phyloP scores from a whole-genome alignment of 2,329 filamentous ascomycete genomes.

The Trichoderma atrobrunneum region DNA sequence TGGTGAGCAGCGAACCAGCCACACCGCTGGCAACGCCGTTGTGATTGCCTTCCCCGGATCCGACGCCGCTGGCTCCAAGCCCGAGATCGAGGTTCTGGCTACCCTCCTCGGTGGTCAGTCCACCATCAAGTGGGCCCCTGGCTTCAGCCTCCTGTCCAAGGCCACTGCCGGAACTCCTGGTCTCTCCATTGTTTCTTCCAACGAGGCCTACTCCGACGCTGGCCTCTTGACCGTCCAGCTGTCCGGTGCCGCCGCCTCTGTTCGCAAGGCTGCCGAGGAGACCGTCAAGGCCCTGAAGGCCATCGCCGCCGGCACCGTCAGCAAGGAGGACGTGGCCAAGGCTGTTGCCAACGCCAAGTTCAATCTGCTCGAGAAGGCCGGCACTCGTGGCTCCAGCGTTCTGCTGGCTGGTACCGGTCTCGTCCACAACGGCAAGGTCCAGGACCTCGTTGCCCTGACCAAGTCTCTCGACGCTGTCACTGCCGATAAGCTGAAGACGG shows the following conservation, averaged over 20 bases:
- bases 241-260: conserved; percentile 67
- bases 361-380: conserved; percentile 76
- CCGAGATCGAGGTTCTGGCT: conserved; percentile 82
- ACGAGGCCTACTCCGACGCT: conserved; percentile 87
- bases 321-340: conserved; percentile 85
- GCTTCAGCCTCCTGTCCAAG: conserved; percentile 88
- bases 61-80: conserved; percentile 77
- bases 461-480: conserved; percentile 79
- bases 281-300: conserved; percentile 80
- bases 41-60: conserved; percentile 93
- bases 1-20: conserved; percentile 86
- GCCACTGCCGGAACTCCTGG: conserved; percentile 64
- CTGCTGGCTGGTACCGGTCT: conserved; percentile 82
- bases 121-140: conserved; percentile 91
- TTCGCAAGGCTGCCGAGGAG: conserved; percentile 71
- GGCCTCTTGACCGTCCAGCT: conserved; percentile 85
- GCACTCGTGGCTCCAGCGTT: conserved; percentile 73
- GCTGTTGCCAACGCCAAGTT: conserved; percentile 93
- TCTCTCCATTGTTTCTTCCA: conserved; percentile 69
- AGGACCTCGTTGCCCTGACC: conserved; percentile 77
- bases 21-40: conserved; percentile 73
- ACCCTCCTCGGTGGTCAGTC: conserved; percentile 87
- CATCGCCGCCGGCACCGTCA: conserved; percentile 70
- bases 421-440: conserved; percentile 75
- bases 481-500: conserved; percentile 78